A percentile compares a stretch with the other conserved stretches of the same genome.
Conservation (phyloP, 257 asterid genomes). For the Solanum sitiens region DNA sequence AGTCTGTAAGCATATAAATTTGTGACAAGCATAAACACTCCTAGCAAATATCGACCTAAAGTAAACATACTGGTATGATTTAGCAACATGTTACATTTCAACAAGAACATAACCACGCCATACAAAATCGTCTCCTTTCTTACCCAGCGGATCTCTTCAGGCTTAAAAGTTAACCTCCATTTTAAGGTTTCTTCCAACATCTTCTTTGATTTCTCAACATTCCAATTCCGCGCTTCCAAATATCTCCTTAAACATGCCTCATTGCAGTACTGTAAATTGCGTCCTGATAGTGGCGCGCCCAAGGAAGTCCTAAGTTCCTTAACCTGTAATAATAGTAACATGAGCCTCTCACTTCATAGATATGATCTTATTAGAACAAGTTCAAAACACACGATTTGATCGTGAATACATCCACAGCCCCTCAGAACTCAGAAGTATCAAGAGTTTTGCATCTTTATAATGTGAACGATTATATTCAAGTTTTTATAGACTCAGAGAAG, state of each 20-base stretch:
- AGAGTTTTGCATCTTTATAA: not conserved
- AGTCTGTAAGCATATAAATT: not conserved
- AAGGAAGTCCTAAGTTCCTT: constrained; percentile 64
- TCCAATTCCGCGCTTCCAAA: constrained; percentile 82
- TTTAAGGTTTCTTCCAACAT: constrained; percentile 86
- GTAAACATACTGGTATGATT: not conserved
- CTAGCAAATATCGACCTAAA: not conserved
- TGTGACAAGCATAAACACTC: not conserved
- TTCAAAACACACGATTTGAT: not conserved
- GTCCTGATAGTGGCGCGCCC: constrained; percentile 57
- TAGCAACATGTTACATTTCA: not conserved
- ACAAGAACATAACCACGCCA: not conserved
- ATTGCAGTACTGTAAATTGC: constrained; percentile 48
- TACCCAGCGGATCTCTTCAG: constrained; percentile 99
- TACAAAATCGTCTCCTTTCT: not conserved
- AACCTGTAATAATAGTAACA: constrained; percentile 31
- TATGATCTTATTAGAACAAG: not conserved
- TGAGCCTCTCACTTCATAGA: not conserved
- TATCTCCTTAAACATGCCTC: constrained; percentile 83
- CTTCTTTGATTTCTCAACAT: constrained; percentile 72
- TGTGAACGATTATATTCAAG: not conserved
- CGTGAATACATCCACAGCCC: not conserved
- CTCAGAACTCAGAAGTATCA: not conserved
- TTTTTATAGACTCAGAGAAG: not conserved
- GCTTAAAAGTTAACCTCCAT: constrained; percentile 81